A percentile compares a stretch with the other conserved stretches of the same genome.
Evolutionary conservation across 805 yeast genomes (phyloP).

Genomic region (Suhomyces kilbournensis): DNA sequence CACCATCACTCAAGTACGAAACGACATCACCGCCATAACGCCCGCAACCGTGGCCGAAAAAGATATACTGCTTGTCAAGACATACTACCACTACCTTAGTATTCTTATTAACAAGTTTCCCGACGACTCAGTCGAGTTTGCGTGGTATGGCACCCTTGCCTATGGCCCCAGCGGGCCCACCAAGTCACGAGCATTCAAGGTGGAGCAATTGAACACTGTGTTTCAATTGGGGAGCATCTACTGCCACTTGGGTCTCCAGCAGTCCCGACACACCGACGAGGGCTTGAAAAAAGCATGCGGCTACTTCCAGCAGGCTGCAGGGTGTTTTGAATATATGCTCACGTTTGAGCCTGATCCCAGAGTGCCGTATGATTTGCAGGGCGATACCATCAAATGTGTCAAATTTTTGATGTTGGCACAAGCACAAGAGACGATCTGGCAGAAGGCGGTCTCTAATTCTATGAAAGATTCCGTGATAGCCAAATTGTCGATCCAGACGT

Average conservation of each 20-base stretch:
- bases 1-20: constrained; percentile 44
- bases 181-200: constrained; percentile 45
- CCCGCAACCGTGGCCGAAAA: constrained; percentile 27
- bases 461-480: constrained; percentile 62
- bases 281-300: constrained; percentile 62
- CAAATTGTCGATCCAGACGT: constrained; percentile 60
- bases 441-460: constrained; percentile 51
- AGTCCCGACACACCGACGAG: constrained; percentile 45
- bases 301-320: constrained; percentile 70
- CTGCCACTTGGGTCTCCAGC: constrained; percentile 52
- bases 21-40: constrained; percentile 33
- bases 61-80: constrained; percentile 34
- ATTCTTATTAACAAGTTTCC: constrained; percentile 59
- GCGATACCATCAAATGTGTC: constrained; percentile 50
- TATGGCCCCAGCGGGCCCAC: constrained; percentile 50
- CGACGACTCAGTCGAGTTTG: constrained; percentile 53
- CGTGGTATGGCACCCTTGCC: constrained; percentile 74
- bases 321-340: constrained; percentile 48
- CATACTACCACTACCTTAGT: constrained; percentile 48
- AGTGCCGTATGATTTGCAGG: constrained; percentile 46
- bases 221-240: constrained; percentile 69
- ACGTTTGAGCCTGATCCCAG: constrained; percentile 8
- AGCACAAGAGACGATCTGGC: constrained; percentile 87
- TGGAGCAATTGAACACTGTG: constrained; percentile 60
- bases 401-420: constrained; percentile 65